Evolutionary conservation across 2,329 filamentous ascomycete species (phyloP), one percentile per base, ranked within the genome.

Genomic region (Pezizomycotina sp.): DNA sequence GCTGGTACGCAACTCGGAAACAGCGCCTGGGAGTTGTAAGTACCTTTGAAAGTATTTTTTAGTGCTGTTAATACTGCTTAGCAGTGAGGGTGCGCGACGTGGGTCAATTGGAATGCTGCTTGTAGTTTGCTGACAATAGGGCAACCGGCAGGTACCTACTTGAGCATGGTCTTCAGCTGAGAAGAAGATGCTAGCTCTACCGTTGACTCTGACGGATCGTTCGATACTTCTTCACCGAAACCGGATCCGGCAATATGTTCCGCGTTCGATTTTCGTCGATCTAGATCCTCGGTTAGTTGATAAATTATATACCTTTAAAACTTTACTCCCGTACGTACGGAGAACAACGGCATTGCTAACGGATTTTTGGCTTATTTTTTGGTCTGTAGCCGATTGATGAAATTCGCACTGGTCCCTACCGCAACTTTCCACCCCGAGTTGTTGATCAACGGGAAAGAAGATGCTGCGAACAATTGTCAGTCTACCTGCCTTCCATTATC

Each of bases 1-100:
- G 71, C 71, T 57, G 71, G 71, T 56, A 65, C 63, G 36, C 71
- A 76, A 63, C 66, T 76, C 42, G 71, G 71, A 51, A 75, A 75
- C 60, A 69, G 66, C 53, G 71, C 71, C 50, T 76, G 71, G 71
- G 71, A 76, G 58, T 63, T 75, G 71, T 75, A 68, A 48, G 69
- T 56, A 38, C 32, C 27, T 27, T 15, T 27, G 19, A 34, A 18
- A 34, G 15, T 20, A 27, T 24, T 14, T 24, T 23, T 24, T 24
- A 9, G 30, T 24, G 23, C 30, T 23, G 30, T 32, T 32, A 32
- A 23, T 26, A 14, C 27, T 16, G 30, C 30, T 23, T 24, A 26
- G 30, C 28, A 13, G 20, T 49, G 35, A 36, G 18, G 27, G 12
- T 31, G 19, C 15, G 22, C 12, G 25, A 29, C 31, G 14, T 30